Percentiles rank a stretch among this genome's conserved stretches.
phyloP scores from a whole-genome alignment of 2,329 filamentous ascomycete genomes.

The Sarocladiaceae sp. region DNA sequence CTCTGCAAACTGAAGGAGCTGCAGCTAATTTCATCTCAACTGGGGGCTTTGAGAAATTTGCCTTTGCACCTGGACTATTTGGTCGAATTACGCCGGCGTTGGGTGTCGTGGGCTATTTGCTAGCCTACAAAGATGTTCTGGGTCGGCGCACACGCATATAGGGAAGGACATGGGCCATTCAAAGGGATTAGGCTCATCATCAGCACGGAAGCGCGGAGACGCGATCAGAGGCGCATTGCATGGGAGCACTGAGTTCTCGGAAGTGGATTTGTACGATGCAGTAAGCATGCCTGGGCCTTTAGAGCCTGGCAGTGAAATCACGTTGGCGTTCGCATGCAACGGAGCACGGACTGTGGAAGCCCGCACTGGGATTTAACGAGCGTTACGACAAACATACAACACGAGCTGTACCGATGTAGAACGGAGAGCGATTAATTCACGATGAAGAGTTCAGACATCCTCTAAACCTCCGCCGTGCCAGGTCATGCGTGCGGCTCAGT shows the following conservation, averaged over 20 bases:
- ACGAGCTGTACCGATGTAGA: background rate
- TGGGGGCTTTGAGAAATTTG: background rate
- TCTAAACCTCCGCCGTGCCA: too few relatives aligned
- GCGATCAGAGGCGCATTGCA: too few relatives aligned
- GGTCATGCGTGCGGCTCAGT: too few relatives aligned
- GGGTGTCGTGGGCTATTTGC: background rate
- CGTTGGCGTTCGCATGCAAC: background rate
- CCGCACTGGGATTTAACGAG: background rate
- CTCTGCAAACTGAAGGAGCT: background rate
- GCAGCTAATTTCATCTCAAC: too few relatives aligned
- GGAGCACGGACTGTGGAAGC: background rate
- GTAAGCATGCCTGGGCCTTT: background rate
- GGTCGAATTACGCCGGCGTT: constrained; percentile 1
- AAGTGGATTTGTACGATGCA: background rate
- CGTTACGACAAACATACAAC: background rate
- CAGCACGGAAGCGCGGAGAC: too few relatives aligned
- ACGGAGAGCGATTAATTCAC: background rate
- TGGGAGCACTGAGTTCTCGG: too few relatives aligned
- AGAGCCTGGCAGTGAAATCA: background rate
- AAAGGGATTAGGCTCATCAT: too few relatives aligned
- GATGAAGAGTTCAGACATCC: too few relatives aligned
- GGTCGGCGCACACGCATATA: background rate
- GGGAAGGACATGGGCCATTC: too few relatives aligned
- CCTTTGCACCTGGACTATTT: background rate
- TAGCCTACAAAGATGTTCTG: background rate